phyloP scores from a whole-genome alignment of 768 basidiomycete species.

The Suillus weaverae region DNA sequence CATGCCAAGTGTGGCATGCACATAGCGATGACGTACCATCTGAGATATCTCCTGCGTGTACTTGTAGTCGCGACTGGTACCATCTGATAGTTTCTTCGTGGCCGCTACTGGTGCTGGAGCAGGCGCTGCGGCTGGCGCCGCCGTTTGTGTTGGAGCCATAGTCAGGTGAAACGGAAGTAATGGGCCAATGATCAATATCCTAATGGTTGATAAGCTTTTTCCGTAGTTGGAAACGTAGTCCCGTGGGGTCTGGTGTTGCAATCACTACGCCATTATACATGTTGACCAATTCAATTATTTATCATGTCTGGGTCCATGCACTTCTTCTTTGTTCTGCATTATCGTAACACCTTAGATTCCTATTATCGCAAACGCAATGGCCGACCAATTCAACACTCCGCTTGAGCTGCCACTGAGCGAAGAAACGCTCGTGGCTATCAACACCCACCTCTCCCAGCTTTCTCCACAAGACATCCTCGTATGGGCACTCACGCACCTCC shows the following conservation, averaged over 20 bases:
- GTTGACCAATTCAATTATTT: background rate
- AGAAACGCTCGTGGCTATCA: constrained; percentile 66
- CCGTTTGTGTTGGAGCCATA: constrained; percentile 9
- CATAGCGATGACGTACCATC: constrained; percentile 60
- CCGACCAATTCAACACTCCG: constrained; percentile 37
- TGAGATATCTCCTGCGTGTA: constrained; percentile 92
- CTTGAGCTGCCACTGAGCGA: constrained; percentile 57
- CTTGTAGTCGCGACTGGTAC: constrained; percentile 64
- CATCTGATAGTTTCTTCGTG: constrained; percentile 10
- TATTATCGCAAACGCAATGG: constrained; percentile 9
- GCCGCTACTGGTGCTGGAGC: constrained; percentile 7
- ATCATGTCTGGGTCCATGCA: background rate
- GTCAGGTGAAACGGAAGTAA: background rate
- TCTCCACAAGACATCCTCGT: constrained; percentile 80
- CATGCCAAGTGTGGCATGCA: background rate
- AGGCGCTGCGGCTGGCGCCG: constrained; percentile 12
- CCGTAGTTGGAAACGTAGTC: background rate
- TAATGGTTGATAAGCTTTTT: background rate
- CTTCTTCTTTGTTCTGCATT: background rate
- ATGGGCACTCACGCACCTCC: constrained; percentile 83
- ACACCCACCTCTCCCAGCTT: constrained; percentile 67
- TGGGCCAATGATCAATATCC: background rate
- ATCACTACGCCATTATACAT: constrained; percentile 8
- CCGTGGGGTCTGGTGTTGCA: background rate
- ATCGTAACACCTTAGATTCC: background rate